Evolutionary conservation across 331 rosid genomes (phyloP).

Genomic region (Stylosanthes scabra): DNA sequence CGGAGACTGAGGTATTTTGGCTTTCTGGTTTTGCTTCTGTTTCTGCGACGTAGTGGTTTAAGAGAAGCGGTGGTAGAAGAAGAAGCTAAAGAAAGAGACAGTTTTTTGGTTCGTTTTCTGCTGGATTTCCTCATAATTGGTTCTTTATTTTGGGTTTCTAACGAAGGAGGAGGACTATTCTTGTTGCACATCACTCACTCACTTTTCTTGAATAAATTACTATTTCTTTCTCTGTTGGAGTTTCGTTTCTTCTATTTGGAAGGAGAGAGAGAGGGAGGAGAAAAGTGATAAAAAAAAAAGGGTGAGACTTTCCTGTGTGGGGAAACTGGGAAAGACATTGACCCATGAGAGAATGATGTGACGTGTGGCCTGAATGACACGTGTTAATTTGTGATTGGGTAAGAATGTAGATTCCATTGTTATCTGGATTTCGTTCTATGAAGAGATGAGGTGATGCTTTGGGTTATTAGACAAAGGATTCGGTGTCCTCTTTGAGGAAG

Average conservation of each 20-base stretch:
- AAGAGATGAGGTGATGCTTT: conserved; percentile 47
- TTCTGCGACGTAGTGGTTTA: conserved; percentile 47
- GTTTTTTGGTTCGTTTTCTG: not conserved
- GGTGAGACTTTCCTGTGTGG: conserved; percentile 28
- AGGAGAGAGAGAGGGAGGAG: not conserved
- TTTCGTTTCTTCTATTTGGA: not conserved
- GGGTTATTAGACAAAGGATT: no score
- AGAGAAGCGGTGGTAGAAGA: conserved; percentile 36
- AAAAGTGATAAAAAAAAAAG: conserved; percentile 55
- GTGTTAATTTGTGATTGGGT: conserved; percentile 50
- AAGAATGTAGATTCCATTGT: conserved; percentile 57
- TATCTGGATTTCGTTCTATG: conserved; percentile 80
- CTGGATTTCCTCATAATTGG: conserved; percentile 27
- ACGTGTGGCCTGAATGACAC: conserved; percentile 42
- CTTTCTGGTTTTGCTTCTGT: conserved; percentile 62
- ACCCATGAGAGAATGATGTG: conserved; percentile 47
- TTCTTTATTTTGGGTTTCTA: not conserved
- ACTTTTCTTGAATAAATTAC: not conserved
- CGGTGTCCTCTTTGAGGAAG: no score
- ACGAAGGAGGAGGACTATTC: conserved; percentile 27
- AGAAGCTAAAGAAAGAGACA: not conserved
- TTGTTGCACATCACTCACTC: conserved; percentile 55
- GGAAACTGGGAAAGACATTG: conserved; percentile 23
- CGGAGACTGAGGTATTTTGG: conserved; percentile 82
- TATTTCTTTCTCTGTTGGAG: not conserved